phyloP scores from a whole-genome alignment of 441 rosid species.

The Flueggea neowawraea region DNA sequence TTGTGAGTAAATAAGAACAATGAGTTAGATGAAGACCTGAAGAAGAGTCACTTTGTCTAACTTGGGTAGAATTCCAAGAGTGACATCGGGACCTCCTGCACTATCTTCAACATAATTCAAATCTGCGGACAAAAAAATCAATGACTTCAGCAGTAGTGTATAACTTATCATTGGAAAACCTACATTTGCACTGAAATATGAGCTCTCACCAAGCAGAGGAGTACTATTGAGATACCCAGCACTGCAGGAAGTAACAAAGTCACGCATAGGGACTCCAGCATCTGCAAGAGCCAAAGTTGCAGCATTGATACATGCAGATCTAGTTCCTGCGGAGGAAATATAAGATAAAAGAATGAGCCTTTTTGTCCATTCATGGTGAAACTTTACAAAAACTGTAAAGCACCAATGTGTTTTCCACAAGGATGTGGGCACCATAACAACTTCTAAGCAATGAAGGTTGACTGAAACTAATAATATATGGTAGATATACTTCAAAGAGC shows the following conservation, averaged over 20 bases:
- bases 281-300: constrained; percentile 92
- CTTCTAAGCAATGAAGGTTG: too few species aligned
- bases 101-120: constrained; percentile 91
- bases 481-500: too few species aligned
- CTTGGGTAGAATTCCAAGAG: constrained; percentile 79
- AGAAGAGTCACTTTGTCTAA: constrained; percentile 91
- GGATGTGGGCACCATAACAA: too few species aligned
- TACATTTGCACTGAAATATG: too few species aligned
- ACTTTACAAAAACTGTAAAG: too few species aligned
- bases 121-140: constrained; percentile 31
- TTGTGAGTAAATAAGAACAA: constrained; percentile 3
- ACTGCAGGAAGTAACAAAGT: constrained; percentile 88
- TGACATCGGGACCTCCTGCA: constrained; percentile 95
- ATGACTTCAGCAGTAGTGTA: neutral
- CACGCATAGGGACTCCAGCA: constrained; percentile 95
- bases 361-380: neutral
- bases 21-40: constrained; percentile 50
- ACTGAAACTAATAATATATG: too few species aligned
- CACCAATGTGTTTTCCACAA: too few species aligned
- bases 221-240: constrained; percentile 85
- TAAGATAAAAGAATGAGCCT: neutral
- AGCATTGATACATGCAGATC: constrained; percentile 97
- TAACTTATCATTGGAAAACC: too few species aligned
- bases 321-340: constrained; percentile 49
- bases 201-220: constrained; percentile 64